Base-by-base conservation (phyloP, 331 rosid species). In the Pyracantha coccinea region DNA sequence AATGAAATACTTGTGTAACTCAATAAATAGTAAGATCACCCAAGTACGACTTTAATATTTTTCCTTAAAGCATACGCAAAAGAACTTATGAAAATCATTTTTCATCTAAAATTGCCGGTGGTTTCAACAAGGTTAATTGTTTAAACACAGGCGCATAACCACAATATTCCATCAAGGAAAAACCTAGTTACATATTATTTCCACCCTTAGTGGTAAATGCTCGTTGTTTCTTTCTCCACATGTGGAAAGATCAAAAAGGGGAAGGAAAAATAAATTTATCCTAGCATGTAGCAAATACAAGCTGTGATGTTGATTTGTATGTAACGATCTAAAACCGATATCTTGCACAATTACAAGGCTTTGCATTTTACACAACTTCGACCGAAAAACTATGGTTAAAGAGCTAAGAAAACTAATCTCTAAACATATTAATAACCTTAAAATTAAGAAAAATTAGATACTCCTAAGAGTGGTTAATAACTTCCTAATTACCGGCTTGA, bases 321-420 rank as follows among this genome's bases (percentile, higher is more conserved):
- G 71, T 53, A 71, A 78, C 71, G 47, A 71, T 75, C 71, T 66
- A 74, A 79, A 50, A 81, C 64, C 68, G 78, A 45, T 53, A 83
- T 21, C 75, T 67, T 77, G 74, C 63, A 74, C 80, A 79, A 80
- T 83, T 84, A 84, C 86, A 87, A 82, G 66, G 82, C 84, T 79
- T 88, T 74, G 81, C 82, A 88, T 78, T 86, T 80, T 91, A 89
- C 95, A 91, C 76, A 79, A 74, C 78, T 71, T 78, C 71, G 83
- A 79, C 63, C 81, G 20, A 77, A 41, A 41, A 50, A 83, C 89
- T 84, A 81, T 72, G 71, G 77, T 81, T 62, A 79, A 79, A 68
- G 47, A 74, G 85, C 83, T 73, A 61, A 74, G 47, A 79, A 75
- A 87, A 69, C 83, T 84, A 86, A 74, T 72, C 86, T 83, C 81